Evolutionary conservation across 1,284 basidiomycete species (phyloP), one percentile per base, ranked within the genome.

Genomic region (Malassezia cuniculi): DNA sequence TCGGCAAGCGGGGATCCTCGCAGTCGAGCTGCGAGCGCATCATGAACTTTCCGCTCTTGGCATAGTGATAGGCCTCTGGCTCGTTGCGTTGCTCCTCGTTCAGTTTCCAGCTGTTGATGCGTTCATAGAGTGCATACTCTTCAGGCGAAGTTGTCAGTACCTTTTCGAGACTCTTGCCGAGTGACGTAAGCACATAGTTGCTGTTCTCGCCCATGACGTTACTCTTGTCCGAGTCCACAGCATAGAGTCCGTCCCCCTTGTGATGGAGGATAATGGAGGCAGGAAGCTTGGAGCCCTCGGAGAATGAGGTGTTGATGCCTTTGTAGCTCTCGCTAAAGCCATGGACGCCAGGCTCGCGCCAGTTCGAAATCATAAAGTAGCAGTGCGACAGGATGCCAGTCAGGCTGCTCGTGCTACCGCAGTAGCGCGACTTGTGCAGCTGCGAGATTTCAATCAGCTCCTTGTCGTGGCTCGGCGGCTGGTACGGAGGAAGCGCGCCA

Each of bases 1-100:
- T 85, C 1, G 89, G 89, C 14, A 97, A 69, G 21, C 82, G 75
- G 24, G 69, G 57, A 60, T 95, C 83, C 1, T 78, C 70, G 56
- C 86, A 89, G 66, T 97, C 90, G 8, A 97, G 74, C 67, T 97
- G 90, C 1, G 87, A 93, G 12, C 90, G 82, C 81, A 94, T 85
- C 31, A 95, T 72, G 48, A 95, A 79, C 9, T 75, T 75, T 2
- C 76, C 70, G 2, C 78, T 79, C 81, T 86, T 27, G 1, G 58
- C 56, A 20, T 64, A 64, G 29, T 64, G 55, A 41, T 64, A 64
- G 1, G 60, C 54, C 31, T 64, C 60, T 17, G 50, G 48, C 15
- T 72, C 69, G 26, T 71, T 65, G 4, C 67, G 52, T 42, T 72
- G 71, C 8, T 56, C 58, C 20, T 68, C 55, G 5, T 66, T 39